Conservation (phyloP, 495 filamentous ascomycete species). For the Aspergillus nanangensis region DNA sequence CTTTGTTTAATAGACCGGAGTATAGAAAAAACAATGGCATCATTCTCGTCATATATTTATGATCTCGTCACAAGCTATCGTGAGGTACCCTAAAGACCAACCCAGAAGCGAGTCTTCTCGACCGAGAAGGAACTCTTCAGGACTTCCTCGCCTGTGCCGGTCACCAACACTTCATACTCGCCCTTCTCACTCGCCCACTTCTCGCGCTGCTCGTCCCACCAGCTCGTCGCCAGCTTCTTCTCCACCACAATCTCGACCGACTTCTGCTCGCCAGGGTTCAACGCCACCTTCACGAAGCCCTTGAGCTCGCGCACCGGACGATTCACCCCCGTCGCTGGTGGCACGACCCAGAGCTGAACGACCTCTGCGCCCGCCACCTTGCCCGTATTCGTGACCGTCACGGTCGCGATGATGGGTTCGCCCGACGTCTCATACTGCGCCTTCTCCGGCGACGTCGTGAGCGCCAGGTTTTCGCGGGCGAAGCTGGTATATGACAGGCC, state of each 20-base stretch:
- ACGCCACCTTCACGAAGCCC: conserved; percentile 72
- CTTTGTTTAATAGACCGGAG: too few relatives aligned
- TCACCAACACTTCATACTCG: conserved; percentile 60
- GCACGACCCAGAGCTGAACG: conserved; percentile 70
- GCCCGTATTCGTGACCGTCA: conserved; percentile 69
- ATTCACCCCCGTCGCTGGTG: conserved; percentile 51
- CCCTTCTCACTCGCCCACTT: conserved; percentile 81
- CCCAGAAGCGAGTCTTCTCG: conserved; percentile 56
- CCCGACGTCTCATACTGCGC: conserved; percentile 27
- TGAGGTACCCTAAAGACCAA: conserved; percentile 27
- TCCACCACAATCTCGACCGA: conserved; percentile 61
- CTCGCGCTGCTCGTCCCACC: conserved; percentile 67
- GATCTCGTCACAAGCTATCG: too few relatives aligned
- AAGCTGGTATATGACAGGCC: conserved; percentile 82
- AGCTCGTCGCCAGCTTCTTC: conserved; percentile 72
- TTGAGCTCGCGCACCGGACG: conserved; percentile 74
- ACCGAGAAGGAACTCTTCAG: conserved; percentile 46
- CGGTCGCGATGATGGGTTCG: conserved; percentile 52
- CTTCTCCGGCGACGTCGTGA: conserved; percentile 31
- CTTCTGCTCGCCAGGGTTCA: conserved; percentile 66
- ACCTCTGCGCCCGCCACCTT: conserved; percentile 63
- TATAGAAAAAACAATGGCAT: too few relatives aligned
- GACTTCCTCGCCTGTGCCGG: conserved; percentile 42
- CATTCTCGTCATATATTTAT: too few relatives aligned
- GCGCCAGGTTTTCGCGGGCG: conserved; percentile 56